Percentiles rank a stretch among this genome's conserved stretches.
Conservation (phyloP, 805 yeast genomes). For the Cyberlindnera mycetangii region DNA sequence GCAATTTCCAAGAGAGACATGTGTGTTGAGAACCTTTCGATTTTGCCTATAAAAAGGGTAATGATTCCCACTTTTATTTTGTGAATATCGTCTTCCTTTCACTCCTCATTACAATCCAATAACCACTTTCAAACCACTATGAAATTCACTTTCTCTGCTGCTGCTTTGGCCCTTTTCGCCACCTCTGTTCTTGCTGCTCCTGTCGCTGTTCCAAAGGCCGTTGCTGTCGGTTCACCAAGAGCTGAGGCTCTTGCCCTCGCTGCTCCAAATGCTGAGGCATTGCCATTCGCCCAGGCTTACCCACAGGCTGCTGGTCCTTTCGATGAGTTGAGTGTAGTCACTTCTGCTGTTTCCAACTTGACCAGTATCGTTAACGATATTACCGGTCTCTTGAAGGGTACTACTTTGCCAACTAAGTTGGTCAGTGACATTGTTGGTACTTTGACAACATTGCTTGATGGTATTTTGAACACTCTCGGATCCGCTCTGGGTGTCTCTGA, state of each 20-base stretch:
- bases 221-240: constrained; percentile 11
- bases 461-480: constrained; percentile 15
- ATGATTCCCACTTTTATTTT: not conserved
- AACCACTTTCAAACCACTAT: constrained; percentile 22
- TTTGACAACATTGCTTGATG: constrained; percentile 8
- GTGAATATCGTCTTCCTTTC: not conserved
- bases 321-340: constrained; percentile 3
- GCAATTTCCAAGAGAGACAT: too few relatives aligned
- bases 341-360: constrained; percentile 5
- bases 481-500: constrained; percentile 8
- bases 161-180: constrained; percentile 23
- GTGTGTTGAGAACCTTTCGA: too few relatives aligned
- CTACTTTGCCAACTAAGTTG: constrained; percentile 12
- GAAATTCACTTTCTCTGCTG: constrained; percentile 34
- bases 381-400: constrained; percentile 5
- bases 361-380: constrained; percentile 2
- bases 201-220: constrained; percentile 6
- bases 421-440: constrained; percentile 3
- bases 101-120: not conserved
- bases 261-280: constrained; percentile 9
- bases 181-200: constrained; percentile 28
- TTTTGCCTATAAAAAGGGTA: too few relatives aligned
- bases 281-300: constrained; percentile 11
- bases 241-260: constrained; percentile 6
- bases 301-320: constrained; percentile 6